Base-by-base conservation (phyloP, 306 rosid species). In the Arachis hypogaea region DNA sequence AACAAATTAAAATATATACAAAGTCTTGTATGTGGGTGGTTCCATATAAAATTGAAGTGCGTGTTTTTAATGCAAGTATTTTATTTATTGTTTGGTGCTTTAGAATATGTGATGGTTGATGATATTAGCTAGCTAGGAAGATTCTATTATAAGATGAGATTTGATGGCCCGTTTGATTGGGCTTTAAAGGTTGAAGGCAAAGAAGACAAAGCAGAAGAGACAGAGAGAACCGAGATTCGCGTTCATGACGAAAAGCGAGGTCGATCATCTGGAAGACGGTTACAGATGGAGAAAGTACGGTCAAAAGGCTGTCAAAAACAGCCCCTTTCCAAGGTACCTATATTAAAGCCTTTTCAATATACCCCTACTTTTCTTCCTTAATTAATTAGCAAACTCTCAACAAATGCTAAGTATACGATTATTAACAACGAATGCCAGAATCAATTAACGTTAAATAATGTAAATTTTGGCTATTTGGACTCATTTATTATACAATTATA, bases 261-360 rank as follows among this genome's bases (percentile, higher is more conserved):
- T 94, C 8, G 99, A 94, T 89, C 97, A 89, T 87, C 87, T 94
- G 43, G 99, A 94, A 87, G 99, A 94, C 82, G 99, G 99, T 18
- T 94, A 92, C 75, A 86, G 99, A 85, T 94, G 99, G 99, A 92
- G 97, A 79, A 94, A 94, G 85, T 94, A 94, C 86, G 99, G 99
- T 64, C 99, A 94, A 79, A 94, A 94, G 75, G 96, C 97, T 30
- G 99, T 92, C 4, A 94, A 94, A 77, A 87, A 94, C 82, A 94
- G 96, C 95, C 89, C 96, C 73, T 88, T 86, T 64, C 99, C 99
- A 16, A 89, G 99, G 99, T 92, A 33, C 38, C 4, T 2, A 33
- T 33, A 33, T 2, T 33, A 61, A 18, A 59, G 22, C 9, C 66
- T 80, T 68, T 33, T 16, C 9, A 5, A 11, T 59, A 11, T 47